Evolutionary conservation across 148 eudicot genomes (phyloP).

Genomic region (Rhododendron molle): DNA sequence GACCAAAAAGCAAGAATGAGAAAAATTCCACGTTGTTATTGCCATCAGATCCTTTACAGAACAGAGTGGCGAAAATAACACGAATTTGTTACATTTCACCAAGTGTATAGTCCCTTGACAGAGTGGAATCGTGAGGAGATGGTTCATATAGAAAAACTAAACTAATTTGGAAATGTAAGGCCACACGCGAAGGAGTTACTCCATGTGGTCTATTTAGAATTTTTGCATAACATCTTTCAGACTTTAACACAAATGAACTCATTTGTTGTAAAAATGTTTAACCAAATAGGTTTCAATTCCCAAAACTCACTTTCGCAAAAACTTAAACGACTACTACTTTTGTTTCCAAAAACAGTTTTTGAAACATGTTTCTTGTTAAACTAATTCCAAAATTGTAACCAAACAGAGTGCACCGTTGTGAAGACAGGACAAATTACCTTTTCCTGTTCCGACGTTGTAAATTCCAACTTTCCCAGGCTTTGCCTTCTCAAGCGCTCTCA

Average conservation of each 20-base stretch:
- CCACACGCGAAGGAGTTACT: not conserved
- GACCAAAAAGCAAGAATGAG: not conserved
- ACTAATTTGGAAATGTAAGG: not conserved
- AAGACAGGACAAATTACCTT: conserved; percentile 34
- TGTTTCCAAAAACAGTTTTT: not conserved
- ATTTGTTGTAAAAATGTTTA: not conserved
- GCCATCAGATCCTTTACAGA: not conserved
- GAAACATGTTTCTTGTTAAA: not conserved
- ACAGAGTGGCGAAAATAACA: not conserved
- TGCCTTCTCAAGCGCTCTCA: conserved; percentile 89
- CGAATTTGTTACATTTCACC: not conserved
- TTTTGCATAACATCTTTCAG: too few relatives aligned
- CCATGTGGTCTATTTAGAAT: not conserved
- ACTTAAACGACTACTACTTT: not conserved
- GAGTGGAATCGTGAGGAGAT: not conserved
- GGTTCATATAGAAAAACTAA: not conserved
- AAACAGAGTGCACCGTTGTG: not conserved
- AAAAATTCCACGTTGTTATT: not conserved
- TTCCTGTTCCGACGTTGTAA: conserved; percentile 96
- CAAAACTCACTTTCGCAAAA: not conserved
- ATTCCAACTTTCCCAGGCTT: conserved; percentile 74
- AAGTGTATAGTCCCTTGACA: not conserved
- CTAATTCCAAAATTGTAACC: not conserved
- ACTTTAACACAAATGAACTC: not conserved
- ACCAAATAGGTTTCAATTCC: not conserved